A percentile compares a stretch with the other conserved stretches of the same genome.
Conservation (phyloP, 1,284 basidiomycete genomes). For the Ustilago lituana region DNA sequence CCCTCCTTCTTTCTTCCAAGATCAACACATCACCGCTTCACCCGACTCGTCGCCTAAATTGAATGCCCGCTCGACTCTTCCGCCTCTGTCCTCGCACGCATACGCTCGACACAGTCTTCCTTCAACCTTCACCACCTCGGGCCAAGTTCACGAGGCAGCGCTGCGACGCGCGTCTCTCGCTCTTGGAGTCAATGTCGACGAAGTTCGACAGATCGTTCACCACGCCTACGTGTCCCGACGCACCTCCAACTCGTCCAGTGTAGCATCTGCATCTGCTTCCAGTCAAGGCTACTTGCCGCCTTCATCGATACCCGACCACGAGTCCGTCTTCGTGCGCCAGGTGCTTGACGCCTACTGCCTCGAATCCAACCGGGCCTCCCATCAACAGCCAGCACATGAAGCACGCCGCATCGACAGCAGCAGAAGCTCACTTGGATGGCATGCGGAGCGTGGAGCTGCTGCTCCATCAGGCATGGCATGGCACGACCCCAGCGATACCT, state of each 20-base stretch:
- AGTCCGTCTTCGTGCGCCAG: slow-evolving; percentile 14
- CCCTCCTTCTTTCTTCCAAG: slow-evolving; percentile 27
- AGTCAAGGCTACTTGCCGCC: slow-evolving; percentile 1
- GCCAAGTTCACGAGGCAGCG: slow-evolving; percentile 18
- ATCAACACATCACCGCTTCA: slow-evolving; percentile 22
- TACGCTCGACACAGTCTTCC: slow-evolving; percentile 23
- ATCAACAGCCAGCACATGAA: slow-evolving; percentile 8
- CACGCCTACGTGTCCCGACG: slow-evolving; percentile 10
- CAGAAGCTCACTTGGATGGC: neutral
- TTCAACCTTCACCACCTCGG: neutral
- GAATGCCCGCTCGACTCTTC: neutral
- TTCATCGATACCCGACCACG: neutral
- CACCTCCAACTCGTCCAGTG: slow-evolving; percentile 10
- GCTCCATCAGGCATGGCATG: slow-evolving; percentile 10
- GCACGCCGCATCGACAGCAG: neutral
- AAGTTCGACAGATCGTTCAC: slow-evolving; percentile 31
- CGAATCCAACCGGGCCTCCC: slow-evolving; percentile 18
- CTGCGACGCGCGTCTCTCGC: slow-evolving; percentile 29
- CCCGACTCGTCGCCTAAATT: slow-evolving; percentile 32
- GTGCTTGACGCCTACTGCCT: slow-evolving; percentile 27
- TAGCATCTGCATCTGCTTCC: slow-evolving; percentile 13
- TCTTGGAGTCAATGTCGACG: slow-evolving; percentile 18
- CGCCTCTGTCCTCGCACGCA: neutral
- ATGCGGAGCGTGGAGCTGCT: neutral
- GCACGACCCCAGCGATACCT: neutral